These are phyloP conservation scores for Scolecobasidium constrictum DNA, from an alignment of 2,329 filamentous ascomycete genomes.

Conservation along the genomic window DNA sequence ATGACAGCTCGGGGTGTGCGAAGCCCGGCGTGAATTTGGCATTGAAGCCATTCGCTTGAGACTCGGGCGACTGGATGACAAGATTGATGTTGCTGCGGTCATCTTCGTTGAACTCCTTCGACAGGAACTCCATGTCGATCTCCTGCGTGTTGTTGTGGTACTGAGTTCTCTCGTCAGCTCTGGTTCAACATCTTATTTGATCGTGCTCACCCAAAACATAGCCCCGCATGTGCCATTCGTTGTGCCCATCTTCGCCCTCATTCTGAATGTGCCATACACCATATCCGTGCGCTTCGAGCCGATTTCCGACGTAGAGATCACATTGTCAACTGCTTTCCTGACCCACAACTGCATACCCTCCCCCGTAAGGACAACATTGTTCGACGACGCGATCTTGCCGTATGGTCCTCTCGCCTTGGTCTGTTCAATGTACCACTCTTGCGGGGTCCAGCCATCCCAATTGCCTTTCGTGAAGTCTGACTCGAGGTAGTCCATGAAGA, in stretches of 20 bases:
- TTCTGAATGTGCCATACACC: conserved; percentile 59
- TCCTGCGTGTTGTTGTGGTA: conserved; percentile 71
- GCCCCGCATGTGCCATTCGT: conserved; percentile 60
- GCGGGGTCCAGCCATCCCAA: conserved; percentile 53
- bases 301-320: conserved; percentile 54
- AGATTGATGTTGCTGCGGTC: conserved; percentile 52
- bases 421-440: conserved; percentile 56
- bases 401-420: conserved; percentile 48
- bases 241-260: conserved; percentile 52
- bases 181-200: conserved; percentile 14
- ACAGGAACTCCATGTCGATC: conserved; percentile 73
- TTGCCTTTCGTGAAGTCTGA: conserved; percentile 54
- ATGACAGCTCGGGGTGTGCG: conserved; percentile 47
- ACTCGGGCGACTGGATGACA: conserved; percentile 58
- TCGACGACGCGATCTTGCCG: conserved; percentile 50
- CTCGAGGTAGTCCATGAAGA: conserved; percentile 62
- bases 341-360: conserved; percentile 27
- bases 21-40: conserved; percentile 50
- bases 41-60: conserved; percentile 49
- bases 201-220: conserved; percentile 65
- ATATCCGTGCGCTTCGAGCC: conserved; percentile 51
- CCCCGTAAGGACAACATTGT: conserved; percentile 47
- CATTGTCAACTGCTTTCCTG: conserved; percentile 30
- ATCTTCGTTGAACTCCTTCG: conserved; percentile 49
- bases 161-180: conserved; percentile 37